Conservation (phyloP, 805 yeast genomes). For the Myxozyma melibiosi region DNA sequence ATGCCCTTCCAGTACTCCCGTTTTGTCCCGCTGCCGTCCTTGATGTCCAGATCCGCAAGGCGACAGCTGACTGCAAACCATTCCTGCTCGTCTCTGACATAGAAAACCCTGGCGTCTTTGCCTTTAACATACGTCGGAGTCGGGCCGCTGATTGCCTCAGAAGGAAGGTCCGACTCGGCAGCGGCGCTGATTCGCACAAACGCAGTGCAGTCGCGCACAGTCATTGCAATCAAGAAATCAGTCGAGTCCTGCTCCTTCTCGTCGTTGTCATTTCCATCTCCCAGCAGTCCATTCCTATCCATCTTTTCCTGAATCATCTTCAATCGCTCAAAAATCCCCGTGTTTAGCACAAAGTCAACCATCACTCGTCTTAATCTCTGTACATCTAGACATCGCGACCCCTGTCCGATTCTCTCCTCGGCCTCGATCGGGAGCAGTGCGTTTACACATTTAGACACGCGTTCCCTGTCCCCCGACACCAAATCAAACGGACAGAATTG, state of each 20-base stretch:
- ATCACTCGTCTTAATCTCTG: conserved; percentile 19
- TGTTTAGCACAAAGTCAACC: conserved; percentile 26
- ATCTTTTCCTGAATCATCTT: conserved; percentile 24
- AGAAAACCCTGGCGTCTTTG: not conserved
- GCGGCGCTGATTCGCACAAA: conserved; percentile 46
- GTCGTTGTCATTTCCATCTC: conserved; percentile 12
- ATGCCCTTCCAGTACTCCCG: conserved; percentile 52
- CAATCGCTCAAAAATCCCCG: conserved; percentile 37
- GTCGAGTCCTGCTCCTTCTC: conserved; percentile 31
- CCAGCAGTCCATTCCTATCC: conserved; percentile 29
- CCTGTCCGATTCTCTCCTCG: not conserved
- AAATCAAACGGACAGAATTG: conserved; percentile 54
- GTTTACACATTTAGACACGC: conserved; percentile 43
- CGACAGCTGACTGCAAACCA: conserved; percentile 45
- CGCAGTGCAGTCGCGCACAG: conserved; percentile 60
- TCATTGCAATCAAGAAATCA: conserved; percentile 53
- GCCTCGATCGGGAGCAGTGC: conserved; percentile 33
- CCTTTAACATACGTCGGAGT: not conserved
- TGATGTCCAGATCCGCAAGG: conserved; percentile 40
- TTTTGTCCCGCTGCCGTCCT: conserved; percentile 38
- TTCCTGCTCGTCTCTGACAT: conserved; percentile 23
- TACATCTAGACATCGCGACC: conserved; percentile 20
- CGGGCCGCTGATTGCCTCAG: not conserved
- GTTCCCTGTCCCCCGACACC: conserved; percentile 39
- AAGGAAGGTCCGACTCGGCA: conserved; percentile 24